phyloP scores from a whole-genome alignment of 1,284 basidiomycete genomes.

The Ceratobasidium sp. region DNA sequence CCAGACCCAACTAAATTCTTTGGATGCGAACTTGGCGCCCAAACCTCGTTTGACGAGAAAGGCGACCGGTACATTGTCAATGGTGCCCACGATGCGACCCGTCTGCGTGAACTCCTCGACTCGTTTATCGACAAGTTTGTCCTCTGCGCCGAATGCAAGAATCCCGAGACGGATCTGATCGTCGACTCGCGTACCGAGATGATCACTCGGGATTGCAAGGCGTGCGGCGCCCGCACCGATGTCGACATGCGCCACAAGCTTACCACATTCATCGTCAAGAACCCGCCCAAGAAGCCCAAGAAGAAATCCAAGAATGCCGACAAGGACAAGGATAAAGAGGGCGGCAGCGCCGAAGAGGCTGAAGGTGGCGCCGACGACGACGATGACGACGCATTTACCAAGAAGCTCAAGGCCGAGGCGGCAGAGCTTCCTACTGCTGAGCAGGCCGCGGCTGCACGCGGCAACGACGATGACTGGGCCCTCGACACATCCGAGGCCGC shows the following conservation, averaged over 20 bases:
- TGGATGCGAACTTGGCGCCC: constrained; percentile 97
- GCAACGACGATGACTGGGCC: constrained; percentile 75
- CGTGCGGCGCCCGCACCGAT: constrained; percentile 42
- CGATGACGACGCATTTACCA: constrained; percentile 77
- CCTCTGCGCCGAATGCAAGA: constrained; percentile 97
- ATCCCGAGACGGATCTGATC: constrained; percentile 97
- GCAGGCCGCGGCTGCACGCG: constrained; percentile 51
- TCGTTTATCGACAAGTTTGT: constrained; percentile 98
- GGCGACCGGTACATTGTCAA: constrained; percentile 99
- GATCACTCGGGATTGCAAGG: constrained; percentile 56
- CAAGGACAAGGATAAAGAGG: constrained; percentile 55
- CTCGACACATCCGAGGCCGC: constrained; percentile 92
- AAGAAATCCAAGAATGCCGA: too few relatives aligned
- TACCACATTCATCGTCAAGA: constrained; percentile 96
- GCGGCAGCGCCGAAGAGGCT: too few relatives aligned
- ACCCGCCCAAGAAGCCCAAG: constrained; percentile 86
- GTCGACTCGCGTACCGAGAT: constrained; percentile 83
- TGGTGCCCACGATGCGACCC: constrained; percentile 90
- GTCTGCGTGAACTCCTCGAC: constrained; percentile 95
- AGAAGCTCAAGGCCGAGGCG: constrained; percentile 85
- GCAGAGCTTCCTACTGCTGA: constrained; percentile 70
- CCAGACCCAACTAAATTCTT: constrained; percentile 98
- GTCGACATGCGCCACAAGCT: constrained; percentile 99
- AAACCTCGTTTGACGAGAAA: constrained; percentile 95
- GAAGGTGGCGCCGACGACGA: constrained; percentile 55